These are phyloP conservation scores for Talaromyces stipitatus DNA, from an alignment of 495 filamentous ascomycete genomes.

Conservation along the genomic window DNA sequence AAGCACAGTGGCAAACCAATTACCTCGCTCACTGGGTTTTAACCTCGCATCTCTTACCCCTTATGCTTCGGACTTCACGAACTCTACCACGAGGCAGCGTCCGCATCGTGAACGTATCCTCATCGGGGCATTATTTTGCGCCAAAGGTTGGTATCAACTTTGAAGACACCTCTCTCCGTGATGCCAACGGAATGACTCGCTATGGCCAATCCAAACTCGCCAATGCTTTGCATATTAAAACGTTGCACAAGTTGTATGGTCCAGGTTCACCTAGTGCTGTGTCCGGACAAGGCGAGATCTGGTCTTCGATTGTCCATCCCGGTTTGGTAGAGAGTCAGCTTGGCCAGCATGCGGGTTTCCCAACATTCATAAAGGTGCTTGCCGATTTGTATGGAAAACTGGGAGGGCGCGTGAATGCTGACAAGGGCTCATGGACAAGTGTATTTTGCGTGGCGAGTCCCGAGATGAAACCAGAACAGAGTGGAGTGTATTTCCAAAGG, in stretches of 20 bases:
- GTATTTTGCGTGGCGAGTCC: slow-evolving; percentile 7
- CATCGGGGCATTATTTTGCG: slow-evolving; percentile 23
- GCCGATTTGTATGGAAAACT: neutral
- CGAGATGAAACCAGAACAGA: neutral
- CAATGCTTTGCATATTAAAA: slow-evolving; percentile 31
- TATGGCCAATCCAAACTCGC: slow-evolving; percentile 41
- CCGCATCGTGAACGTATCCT: slow-evolving; percentile 31
- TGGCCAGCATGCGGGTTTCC: slow-evolving; percentile 10
- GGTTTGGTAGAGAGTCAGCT: slow-evolving; percentile 30
- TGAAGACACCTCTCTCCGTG: slow-evolving; percentile 11
- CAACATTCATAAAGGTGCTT: neutral
- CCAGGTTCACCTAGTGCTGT: slow-evolving; percentile 20
- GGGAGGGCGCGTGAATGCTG: neutral
- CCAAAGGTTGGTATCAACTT: slow-evolving; percentile 29
- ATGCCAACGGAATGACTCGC: slow-evolving; percentile 19
- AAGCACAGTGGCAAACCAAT: slow-evolving; percentile 33
- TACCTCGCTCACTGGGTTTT: slow-evolving; percentile 38
- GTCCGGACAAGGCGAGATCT: slow-evolving; percentile 26
- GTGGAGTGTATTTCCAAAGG: slow-evolving; percentile 3
- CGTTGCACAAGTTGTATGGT: slow-evolving; percentile 23
- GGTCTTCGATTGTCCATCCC: slow-evolving; percentile 33
- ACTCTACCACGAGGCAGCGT: slow-evolving; percentile 18
- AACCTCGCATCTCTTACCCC: slow-evolving; percentile 28
- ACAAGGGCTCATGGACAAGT: neutral
- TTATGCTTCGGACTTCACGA: slow-evolving; percentile 19